phyloP scores from a whole-genome alignment of 2,329 filamentous ascomycete species.

The Corynespora cassiicola region DNA sequence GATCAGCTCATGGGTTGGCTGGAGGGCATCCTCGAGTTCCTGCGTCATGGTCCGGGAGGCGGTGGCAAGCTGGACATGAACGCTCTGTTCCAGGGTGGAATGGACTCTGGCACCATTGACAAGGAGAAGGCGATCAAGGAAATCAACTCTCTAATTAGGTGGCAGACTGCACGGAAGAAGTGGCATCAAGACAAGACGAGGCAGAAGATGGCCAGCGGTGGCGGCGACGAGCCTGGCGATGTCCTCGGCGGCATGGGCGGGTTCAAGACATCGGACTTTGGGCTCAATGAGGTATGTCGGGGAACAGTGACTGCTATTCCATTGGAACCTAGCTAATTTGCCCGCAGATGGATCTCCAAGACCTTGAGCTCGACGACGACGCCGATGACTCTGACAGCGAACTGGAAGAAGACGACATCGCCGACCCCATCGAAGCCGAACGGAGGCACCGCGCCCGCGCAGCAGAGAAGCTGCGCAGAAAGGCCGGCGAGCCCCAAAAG shows the following conservation, averaged over 20 bases:
- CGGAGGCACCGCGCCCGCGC: conserved; percentile 76
- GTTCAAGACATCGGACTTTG: conserved; percentile 87
- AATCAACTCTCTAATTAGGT: conserved; percentile 84
- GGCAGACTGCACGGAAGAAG: conserved; percentile 95
- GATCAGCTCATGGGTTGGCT: conserved; percentile 97
- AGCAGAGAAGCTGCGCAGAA: conserved; percentile 80
- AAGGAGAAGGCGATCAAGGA: conserved; percentile 76
- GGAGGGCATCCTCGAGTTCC: conserved; percentile 91
- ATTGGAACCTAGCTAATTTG: conserved; percentile 11
- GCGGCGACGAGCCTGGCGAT: conserved; percentile 56
- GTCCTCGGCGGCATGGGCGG: conserved; percentile 48
- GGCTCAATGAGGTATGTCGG: conserved; percentile 73
- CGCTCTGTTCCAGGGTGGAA: conserved; percentile 82
- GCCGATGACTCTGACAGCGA: conserved; percentile 61
- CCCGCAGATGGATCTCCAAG: conserved; percentile 73
- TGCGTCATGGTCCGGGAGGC: conserved; percentile 78
- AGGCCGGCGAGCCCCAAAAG: conserved; percentile 84
- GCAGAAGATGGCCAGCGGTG: conserved; percentile 97
- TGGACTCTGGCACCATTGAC: conserved; percentile 71
- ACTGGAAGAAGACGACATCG: conserved; percentile 71
- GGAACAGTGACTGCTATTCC: not conserved
- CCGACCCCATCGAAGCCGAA: conserved; percentile 89
- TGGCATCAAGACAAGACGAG: conserved; percentile 98
- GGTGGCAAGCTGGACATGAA: conserved; percentile 94
- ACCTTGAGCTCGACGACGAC: conserved; percentile 78